Evolutionary conservation across 1,284 basidiomycete species (phyloP), one percentile per base, ranked within the genome.

Genomic region (Coniferiporia sulphurascens): DNA sequence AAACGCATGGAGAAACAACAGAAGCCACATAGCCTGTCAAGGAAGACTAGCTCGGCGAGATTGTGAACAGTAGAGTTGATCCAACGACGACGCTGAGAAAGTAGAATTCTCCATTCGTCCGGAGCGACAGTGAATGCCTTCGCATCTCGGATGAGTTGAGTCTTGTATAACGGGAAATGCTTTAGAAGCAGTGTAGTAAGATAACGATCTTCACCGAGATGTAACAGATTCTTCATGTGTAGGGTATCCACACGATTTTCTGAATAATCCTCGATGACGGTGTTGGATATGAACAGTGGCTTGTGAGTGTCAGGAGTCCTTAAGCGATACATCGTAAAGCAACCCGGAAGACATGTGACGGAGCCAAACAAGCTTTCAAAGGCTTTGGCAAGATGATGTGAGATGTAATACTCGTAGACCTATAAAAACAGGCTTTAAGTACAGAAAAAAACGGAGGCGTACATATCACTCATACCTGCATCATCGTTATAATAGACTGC

Each of bases 31-130:
- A 98, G 87, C 64, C 95, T 89, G 49, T 95, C 92, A 68, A 98
- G 77, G 77, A 93, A 93, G 63, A 98, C 78, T 43, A 99, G 80
- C 72, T 98, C 96, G 53, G 87, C 91, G 62, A 99, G 77, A 72
- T 99, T 99, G 78, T 99, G 96, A 35, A 99, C 87, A 0, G 96
- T 99, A 43, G 95, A 98, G 78, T 99, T 99, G 77, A 99, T 99
- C 97, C 97, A 99, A 68, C 95, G 89, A 77, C 95, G 90, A 77
- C 95, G 87, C 73, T 99, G 96, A 9, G 94, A 97, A n/a, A 99
- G 78, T 64, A 99, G 74, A 49, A 99, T 89, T 70, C 88, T 88
- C 93, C 94, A 98, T 67, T 93, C 89, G 67, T 93, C 92, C 0
- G 94, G 94, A 5, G 94, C 93, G 34, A 96, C 90, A 0, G 93